Evolutionary conservation across 139 green algal species (phyloP), one percentile per base, ranked within the genome.

Genomic region (Chlorella sp.): DNA sequence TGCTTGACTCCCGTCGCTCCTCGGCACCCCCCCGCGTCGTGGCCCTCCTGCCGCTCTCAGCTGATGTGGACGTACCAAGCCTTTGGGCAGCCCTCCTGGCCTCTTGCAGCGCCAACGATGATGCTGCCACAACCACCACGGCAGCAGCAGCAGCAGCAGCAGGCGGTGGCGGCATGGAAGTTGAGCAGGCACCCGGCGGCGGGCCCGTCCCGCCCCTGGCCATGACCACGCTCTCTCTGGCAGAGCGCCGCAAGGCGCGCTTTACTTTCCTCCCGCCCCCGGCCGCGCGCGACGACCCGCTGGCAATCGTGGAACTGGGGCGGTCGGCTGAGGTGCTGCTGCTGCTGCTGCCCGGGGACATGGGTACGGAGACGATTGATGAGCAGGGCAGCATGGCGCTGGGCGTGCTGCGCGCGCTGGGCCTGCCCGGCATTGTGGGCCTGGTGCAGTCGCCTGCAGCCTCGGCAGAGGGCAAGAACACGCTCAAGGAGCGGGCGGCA

Each of bases 251-350:
- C 42, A 91, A 90, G 34, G 39, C 93, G 80, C 92, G 92, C 21
- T 91, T 98, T 26, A 96, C 94, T 26, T 86, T 98, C 39, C 92
- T 98, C 83, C 94, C 96, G 24, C 94, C 96, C 28, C 93, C 93
- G 14, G 2, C n/a, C 5, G 90, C 91, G 48, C 82, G 82, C 26
- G n/a, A n/a, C 68, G 94, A 97, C 91, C 93, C 95, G 24, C 83
- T 97, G 66, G 93, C 89, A 0, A 78, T 95, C 19, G 93, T 97
- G 0, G 96, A 97, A 1, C 39, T 98, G 24, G 93, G 87, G 12
- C 88, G 89, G 5, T 86, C 86, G 42, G 94, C 90, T 22, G 94
- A 96, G 90, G 89, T 96, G 64, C 36, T 98, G 86, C 79, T 98
- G 87, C 91, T 97, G 83, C 84, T 94, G 24, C 26, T 97, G 68